A percentile compares a stretch with the other conserved stretches of the same genome.
These are phyloP conservation scores for Fusarium sp. DNA, from an alignment of 2,329 filamentous ascomycete species.

Conservation along the genomic window DNA sequence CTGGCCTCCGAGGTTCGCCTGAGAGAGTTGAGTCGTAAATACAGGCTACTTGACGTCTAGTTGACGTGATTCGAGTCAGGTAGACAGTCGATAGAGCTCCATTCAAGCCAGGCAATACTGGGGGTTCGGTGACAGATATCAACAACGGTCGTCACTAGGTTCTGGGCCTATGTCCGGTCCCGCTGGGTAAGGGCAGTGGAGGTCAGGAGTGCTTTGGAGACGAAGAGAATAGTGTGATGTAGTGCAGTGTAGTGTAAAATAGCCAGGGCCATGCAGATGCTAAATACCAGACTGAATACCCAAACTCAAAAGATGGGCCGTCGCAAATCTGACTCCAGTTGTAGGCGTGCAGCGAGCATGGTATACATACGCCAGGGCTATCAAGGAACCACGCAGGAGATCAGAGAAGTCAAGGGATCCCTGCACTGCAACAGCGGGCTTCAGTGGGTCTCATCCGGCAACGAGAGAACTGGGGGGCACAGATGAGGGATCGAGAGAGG, in stretches of 20 bases:
- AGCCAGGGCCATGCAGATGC: conserved; percentile 37
- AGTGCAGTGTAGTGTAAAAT: conserved; percentile 18
- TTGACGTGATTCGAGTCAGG: conserved; percentile 35
- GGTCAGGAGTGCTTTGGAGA: conserved; percentile 21
- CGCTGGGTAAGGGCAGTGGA: conserved; percentile 37
- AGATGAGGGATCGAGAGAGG: conserved; percentile 24
- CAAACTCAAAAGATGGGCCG: conserved; percentile 22
- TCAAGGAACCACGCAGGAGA: conserved; percentile 44
- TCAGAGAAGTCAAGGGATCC: conserved; percentile 40
- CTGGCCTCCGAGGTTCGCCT: not conserved
- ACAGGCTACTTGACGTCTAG: conserved; percentile 20
- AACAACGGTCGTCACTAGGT: conserved; percentile 18
- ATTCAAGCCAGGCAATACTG: conserved; percentile 15
- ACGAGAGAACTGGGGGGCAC: conserved; percentile 23
- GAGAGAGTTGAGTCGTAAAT: conserved; percentile 23
- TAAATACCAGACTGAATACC: conserved; percentile 31
- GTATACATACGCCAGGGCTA: conserved; percentile 35
- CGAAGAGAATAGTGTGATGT: not conserved
- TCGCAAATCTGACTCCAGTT: conserved; percentile 44
- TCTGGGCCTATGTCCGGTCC: conserved; percentile 25
- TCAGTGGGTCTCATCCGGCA: conserved; percentile 43
- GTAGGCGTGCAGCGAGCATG: conserved; percentile 42
- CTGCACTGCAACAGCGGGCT: conserved; percentile 40
- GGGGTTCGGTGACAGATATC: conserved; percentile 36
- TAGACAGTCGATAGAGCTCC: conserved; percentile 14